phyloP scores from a whole-genome alignment of 495 filamentous ascomycete genomes.

The Aspergillus haitiensis region DNA sequence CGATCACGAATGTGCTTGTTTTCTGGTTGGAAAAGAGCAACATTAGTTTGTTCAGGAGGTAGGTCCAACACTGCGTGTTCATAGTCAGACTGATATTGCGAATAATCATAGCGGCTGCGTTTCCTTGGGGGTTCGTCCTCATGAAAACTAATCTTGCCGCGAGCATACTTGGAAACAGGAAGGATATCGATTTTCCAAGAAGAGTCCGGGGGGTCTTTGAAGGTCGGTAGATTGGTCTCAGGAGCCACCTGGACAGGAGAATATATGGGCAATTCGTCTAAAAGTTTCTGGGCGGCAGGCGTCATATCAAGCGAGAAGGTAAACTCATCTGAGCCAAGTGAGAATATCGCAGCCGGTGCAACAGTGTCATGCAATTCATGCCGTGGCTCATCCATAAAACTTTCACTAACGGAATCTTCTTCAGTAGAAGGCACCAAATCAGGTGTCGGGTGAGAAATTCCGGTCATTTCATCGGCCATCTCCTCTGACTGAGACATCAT shows the following conservation, averaged over 20 bases:
- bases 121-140: constrained; percentile 69
- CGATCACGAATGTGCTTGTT: constrained; percentile 88
- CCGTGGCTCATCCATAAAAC: constrained; percentile 47
- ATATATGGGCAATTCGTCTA: constrained; percentile 82
- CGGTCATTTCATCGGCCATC: constrained; percentile 34
- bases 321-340: constrained; percentile 76
- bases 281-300: constrained; percentile 72
- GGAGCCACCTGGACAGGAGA: constrained; percentile 61
- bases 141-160: constrained; percentile 72
- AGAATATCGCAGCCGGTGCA: constrained; percentile 76
- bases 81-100: constrained; percentile 61
- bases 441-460: constrained; percentile 58
- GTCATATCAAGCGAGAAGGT: constrained; percentile 76
- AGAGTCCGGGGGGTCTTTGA: constrained; percentile 63
- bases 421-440: constrained; percentile 68
- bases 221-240: constrained; percentile 52
- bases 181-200: constrained; percentile 73
- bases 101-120: constrained; percentile 75
- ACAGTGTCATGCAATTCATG: constrained; percentile 42
- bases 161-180: constrained; percentile 82
- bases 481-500: constrained; percentile 34
- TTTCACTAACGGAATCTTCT: constrained; percentile 54
- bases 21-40: constrained; percentile 85
- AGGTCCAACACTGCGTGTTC: constrained; percentile 54
- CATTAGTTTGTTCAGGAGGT: constrained; percentile 69